Percentiles rank a stretch among this genome's conserved stretches.
Conservation (phyloP, 192 early-diverging fungal species). For the Entomortierella lignicola region DNA sequence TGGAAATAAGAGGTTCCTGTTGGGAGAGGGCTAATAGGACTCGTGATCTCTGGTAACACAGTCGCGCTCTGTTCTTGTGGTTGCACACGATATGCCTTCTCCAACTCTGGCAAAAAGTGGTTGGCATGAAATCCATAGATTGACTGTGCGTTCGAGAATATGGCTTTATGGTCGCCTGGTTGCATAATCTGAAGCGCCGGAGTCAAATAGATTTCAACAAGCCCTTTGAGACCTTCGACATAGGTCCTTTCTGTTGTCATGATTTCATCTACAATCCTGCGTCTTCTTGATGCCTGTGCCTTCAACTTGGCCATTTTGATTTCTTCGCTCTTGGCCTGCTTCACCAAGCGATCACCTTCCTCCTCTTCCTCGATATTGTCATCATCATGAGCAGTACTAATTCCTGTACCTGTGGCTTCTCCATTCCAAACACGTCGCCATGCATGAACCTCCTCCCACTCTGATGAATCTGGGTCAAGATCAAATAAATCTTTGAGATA, state of each 20-base stretch:
- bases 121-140: conserved; percentile 81
- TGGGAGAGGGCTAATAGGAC: conserved; percentile 41
- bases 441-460: conserved; percentile 54
- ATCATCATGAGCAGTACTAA: background rate
- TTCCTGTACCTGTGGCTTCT: conserved; percentile 7
- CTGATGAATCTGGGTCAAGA: conserved; percentile 58
- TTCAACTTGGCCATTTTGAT: conserved; percentile 45
- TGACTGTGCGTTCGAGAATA: conserved; percentile 81
- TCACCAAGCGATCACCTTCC: conserved; percentile 10
- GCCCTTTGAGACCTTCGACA: conserved; percentile 80
- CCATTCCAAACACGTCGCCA: conserved; percentile 55
- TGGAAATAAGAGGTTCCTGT: background rate
- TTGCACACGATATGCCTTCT: conserved; percentile 35
- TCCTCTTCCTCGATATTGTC: conserved; percentile 6
- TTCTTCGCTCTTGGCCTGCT: conserved; percentile 51
- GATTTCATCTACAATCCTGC: conserved; percentile 81
- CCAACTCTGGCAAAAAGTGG: conserved; percentile 76
- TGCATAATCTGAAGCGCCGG: conserved; percentile 60
- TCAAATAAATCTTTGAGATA: conserved; percentile 71
- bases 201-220: conserved; percentile 65
- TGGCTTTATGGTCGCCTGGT: conserved; percentile 65
- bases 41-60: conserved; percentile 5
- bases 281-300: conserved; percentile 56
- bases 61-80: background rate
- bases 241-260: conserved; percentile 89